Conservation (phyloP, 2,329 filamentous ascomycete genomes). For the Microcyclosporella mali region DNA sequence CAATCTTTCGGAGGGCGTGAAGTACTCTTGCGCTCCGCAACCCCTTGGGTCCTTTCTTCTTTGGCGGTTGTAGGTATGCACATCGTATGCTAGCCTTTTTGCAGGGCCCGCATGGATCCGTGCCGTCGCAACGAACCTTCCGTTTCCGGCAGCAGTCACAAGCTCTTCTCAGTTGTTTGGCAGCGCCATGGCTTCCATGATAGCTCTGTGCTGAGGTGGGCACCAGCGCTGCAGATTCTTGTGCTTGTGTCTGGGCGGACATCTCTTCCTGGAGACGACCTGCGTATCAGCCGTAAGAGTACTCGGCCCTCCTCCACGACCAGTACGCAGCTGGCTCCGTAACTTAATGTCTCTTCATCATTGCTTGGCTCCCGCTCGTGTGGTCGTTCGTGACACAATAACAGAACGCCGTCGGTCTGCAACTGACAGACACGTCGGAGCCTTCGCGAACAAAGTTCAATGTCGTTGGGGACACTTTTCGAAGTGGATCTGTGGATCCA, state of each 20-base stretch:
- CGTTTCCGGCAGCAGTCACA: slow-evolving; percentile 35
- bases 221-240: slow-evolving; percentile 5
- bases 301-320: slow-evolving; percentile 13
- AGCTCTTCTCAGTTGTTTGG: slow-evolving; percentile 27
- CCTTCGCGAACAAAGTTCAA: too few species aligned
- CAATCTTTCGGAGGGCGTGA: slow-evolving; percentile 30
- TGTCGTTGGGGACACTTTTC: too few species aligned
- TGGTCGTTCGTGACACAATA: neutral
- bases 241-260: slow-evolving; percentile 15
- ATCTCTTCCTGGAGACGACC: slow-evolving; percentile 12
- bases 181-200: slow-evolving; percentile 7
- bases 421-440: too few species aligned
- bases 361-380: too few species aligned
- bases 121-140: slow-evolving; percentile 32
- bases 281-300: slow-evolving; percentile 8
- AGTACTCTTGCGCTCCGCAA: slow-evolving; percentile 31
- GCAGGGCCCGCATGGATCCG: slow-evolving; percentile 31
- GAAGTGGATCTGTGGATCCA: too few species aligned
- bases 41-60: slow-evolving; percentile 35
- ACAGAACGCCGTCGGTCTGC: too few species aligned
- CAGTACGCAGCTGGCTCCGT: too few species aligned
- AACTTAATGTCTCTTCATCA: neutral
- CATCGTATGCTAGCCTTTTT: slow-evolving; percentile 32
- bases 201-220: slow-evolving; percentile 6
- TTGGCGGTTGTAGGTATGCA: slow-evolving; percentile 32